A percentile compares a stretch with the other conserved stretches of the same genome.
Evolutionary conservation across 371 early-diverging fungal genomes (phyloP).

Genomic region (Basidiobolus meristosporus): DNA sequence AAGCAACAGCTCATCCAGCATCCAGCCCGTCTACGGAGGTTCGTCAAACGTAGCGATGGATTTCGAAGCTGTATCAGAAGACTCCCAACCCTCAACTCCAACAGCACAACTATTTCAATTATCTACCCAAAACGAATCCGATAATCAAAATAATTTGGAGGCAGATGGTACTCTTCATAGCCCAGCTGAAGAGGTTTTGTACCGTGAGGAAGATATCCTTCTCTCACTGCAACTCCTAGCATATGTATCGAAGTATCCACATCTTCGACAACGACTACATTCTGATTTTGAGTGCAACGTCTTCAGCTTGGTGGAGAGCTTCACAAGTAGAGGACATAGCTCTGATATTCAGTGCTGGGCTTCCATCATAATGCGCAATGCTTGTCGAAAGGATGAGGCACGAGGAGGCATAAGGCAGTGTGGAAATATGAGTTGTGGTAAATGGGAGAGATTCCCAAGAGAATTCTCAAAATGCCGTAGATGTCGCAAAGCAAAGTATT

Average conservation of each 20-base stretch:
- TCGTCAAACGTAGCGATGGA: too few species aligned
- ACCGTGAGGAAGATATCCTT: conserved; percentile 68
- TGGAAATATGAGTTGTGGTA: conserved; percentile 51
- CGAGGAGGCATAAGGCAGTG: conserved; percentile 51
- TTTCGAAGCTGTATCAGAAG: too few species aligned
- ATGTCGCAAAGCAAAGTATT: conserved; percentile 65
- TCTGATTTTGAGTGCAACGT: conserved; percentile 34
- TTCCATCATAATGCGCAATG: conserved; percentile 61
- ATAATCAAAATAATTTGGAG: too few species aligned
- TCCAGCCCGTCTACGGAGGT: too few species aligned
- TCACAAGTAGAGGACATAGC: conserved; percentile 39
- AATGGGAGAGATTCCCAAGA: conserved; percentile 49
- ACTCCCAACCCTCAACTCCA: too few species aligned
- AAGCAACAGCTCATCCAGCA: too few species aligned
- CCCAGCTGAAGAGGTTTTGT: conserved; percentile 41
- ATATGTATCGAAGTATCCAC: conserved; percentile 67
- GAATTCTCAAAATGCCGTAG: conserved; percentile 68
- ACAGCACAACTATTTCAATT: too few species aligned
- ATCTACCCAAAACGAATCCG: too few species aligned
- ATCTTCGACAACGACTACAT: conserved; percentile 44
- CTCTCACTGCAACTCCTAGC: conserved; percentile 68
- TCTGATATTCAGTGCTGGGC: conserved; percentile 58
- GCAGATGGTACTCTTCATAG: too few species aligned
- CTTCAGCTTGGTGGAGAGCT: conserved; percentile 53
- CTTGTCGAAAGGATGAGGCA: conserved; percentile 53